Conservation (phyloP, 208 protist genomes). For the Crithidia brevicula region DNA sequence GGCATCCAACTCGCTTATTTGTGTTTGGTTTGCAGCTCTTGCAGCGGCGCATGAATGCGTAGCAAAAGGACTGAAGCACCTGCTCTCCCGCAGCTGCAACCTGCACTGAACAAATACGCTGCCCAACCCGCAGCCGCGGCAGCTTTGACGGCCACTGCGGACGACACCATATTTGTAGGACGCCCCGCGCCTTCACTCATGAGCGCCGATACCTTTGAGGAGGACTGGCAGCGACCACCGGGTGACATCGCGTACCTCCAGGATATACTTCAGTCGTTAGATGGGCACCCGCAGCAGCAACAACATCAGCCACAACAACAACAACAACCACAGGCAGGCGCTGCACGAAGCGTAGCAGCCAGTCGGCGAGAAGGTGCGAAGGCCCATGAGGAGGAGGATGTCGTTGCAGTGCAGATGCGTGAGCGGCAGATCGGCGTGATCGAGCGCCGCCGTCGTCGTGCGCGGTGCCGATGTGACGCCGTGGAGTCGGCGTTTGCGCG, state of each 20-base stretch:
- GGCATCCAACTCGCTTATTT: no score
- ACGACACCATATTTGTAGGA: no score
- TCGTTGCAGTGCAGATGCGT: conserved; percentile 28
- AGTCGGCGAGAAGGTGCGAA: conserved; percentile 22
- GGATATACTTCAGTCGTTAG: conserved; percentile 17
- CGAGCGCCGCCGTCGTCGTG: conserved; percentile 37
- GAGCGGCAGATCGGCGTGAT: conserved; percentile 55
- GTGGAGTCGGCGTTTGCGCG: conserved; percentile 81
- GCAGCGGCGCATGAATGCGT: no score
- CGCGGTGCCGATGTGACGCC: conserved; percentile 55
- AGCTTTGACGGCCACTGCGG: no score
- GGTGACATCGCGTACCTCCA: conserved; percentile 29
- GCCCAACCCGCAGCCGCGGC: no score
- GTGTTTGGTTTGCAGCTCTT: no score
- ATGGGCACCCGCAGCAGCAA: conserved; percentile 9
- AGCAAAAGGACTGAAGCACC: no score
- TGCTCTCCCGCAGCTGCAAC: no score
- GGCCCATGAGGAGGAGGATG: conserved; percentile 31
- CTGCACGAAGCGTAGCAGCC: not conserved
- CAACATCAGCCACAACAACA: not conserved
- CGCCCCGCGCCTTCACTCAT: no score
- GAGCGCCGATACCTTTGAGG: conserved; percentile 14
- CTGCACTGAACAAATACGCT: no score
- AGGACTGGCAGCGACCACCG: conserved; percentile 36
- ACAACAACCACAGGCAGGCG: not conserved